phyloP scores from a whole-genome alignment of 371 early-diverging fungal species.

The Syncephalastrum racemosum region DNA sequence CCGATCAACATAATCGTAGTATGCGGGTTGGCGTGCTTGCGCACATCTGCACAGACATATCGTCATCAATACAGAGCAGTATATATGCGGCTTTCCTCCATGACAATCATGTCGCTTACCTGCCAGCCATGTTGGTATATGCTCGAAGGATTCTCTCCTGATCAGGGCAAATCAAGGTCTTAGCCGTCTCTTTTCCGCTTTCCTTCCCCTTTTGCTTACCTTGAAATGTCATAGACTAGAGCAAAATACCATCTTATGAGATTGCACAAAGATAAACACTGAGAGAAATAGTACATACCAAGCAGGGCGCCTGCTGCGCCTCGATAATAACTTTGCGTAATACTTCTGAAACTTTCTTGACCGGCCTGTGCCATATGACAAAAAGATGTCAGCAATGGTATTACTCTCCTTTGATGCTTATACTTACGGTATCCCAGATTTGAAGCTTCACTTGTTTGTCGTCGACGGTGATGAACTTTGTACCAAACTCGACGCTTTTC shows the following conservation, averaged over 20 bases:
- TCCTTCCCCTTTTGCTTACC: constrained; percentile 29
- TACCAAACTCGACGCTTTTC: constrained; percentile 78
- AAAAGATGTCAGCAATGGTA: not conserved
- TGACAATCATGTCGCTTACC: constrained; percentile 33
- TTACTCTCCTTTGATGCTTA: constrained; percentile 12
- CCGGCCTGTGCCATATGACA: constrained; percentile 84
- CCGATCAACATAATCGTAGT: constrained; percentile 92
- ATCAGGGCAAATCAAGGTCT: not conserved
- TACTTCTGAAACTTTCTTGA: constrained; percentile 94
- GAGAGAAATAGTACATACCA: constrained; percentile 4
- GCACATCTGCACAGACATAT: constrained; percentile 51
- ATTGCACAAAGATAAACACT: not conserved
- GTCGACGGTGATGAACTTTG: constrained; percentile 76
- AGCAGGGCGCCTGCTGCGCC: constrained; percentile 90
- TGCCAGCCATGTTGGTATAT: constrained; percentile 91
- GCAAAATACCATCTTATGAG: not conserved
- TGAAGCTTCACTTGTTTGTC: constrained; percentile 92
- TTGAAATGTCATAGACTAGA: constrained; percentile 79
- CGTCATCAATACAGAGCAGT: not conserved
- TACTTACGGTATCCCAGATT: constrained; percentile 98
- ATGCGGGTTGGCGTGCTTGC: constrained; percentile 86
- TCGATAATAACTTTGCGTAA: constrained; percentile 96
- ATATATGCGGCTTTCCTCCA: not conserved
- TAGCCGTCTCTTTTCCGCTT: not conserved
- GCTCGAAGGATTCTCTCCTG: constrained; percentile 85